Evolutionary conservation across 768 basidiomycete species (phyloP).

Genomic region (Trichaptum fuscoviolaceum): DNA sequence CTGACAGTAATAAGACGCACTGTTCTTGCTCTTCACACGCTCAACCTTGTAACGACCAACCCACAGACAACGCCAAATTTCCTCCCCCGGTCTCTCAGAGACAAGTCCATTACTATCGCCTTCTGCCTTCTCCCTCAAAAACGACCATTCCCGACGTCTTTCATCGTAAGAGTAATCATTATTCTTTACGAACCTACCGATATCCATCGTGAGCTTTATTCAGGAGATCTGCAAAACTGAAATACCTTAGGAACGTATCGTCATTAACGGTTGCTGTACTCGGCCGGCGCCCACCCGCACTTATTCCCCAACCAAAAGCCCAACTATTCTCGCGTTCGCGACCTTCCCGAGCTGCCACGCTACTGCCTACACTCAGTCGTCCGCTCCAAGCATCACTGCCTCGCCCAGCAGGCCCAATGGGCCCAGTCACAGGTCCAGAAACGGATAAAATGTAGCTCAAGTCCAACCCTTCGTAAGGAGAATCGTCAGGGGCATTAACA

Average conservation of each 20-base stretch:
- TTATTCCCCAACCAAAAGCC: neutral
- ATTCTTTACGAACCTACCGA: conserved; percentile 20
- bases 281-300: conserved; percentile 22
- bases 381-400: neutral
- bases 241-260: conserved; percentile 33
- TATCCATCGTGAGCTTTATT: neutral
- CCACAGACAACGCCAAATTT: conserved; percentile 61
- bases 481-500: neutral
- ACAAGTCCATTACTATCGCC: conserved; percentile 14
- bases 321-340: conserved; percentile 3
- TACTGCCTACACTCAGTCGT: neutral
- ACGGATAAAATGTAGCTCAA: conserved; percentile 33
- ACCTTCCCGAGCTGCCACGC: neutral
- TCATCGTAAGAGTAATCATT: conserved; percentile 40
- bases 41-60: conserved; percentile 64
- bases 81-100: conserved; percentile 49
- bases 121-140: conserved; percentile 48
- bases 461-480: conserved; percentile 38
- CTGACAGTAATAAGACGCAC: neutral
- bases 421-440: neutral
- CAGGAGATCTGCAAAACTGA: neutral
- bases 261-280: conserved; percentile 30
- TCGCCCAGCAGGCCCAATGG: neutral
- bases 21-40: neutral
- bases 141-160: conserved; percentile 50